Evolutionary conservation across 352 stramenopile genomes (phyloP).

Genomic region (Phytopythium litorale): DNA sequence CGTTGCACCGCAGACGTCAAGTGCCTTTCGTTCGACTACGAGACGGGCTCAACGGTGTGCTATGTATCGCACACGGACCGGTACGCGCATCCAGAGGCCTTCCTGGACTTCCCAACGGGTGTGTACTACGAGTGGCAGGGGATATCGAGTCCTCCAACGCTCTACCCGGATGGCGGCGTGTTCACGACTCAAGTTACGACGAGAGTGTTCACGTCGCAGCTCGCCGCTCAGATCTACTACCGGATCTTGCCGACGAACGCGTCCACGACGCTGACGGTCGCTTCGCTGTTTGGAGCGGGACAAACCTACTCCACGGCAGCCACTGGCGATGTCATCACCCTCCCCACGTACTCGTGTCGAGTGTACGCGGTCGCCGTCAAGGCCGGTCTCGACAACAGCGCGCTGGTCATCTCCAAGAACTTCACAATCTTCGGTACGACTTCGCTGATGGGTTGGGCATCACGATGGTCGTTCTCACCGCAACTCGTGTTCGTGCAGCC

Average conservation of each 20-base stretch:
- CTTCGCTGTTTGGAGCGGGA: slow-evolving; percentile 20
- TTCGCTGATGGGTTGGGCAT: neutral
- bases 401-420: slow-evolving; percentile 39
- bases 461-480: neutral
- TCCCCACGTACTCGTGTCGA: slow-evolving; percentile 55
- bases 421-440: slow-evolving; percentile 57
- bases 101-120: slow-evolving; percentile 58
- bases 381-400: slow-evolving; percentile 49
- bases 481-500: slow-evolving; percentile 23
- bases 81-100: slow-evolving; percentile 58
- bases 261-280: slow-evolving; percentile 11
- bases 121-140: slow-evolving; percentile 82
- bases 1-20: slow-evolving; percentile 39
- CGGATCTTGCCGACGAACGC: slow-evolving; percentile 24
- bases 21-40: slow-evolving; percentile 76
- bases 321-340: slow-evolving; percentile 43
- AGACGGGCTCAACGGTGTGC: slow-evolving; percentile 47
- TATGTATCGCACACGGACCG: slow-evolving; percentile 75
- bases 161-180: slow-evolving; percentile 55
- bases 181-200: slow-evolving; percentile 57
- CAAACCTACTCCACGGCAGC: slow-evolving; percentile 22
- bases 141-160: slow-evolving; percentile 29
- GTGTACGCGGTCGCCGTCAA: slow-evolving; percentile 66
- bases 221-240: slow-evolving; percentile 61
- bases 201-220: slow-evolving; percentile 48